Evolutionary conservation across 352 stramenopile species (phyloP).

Genomic region (Phytophthora ohioensis): DNA sequence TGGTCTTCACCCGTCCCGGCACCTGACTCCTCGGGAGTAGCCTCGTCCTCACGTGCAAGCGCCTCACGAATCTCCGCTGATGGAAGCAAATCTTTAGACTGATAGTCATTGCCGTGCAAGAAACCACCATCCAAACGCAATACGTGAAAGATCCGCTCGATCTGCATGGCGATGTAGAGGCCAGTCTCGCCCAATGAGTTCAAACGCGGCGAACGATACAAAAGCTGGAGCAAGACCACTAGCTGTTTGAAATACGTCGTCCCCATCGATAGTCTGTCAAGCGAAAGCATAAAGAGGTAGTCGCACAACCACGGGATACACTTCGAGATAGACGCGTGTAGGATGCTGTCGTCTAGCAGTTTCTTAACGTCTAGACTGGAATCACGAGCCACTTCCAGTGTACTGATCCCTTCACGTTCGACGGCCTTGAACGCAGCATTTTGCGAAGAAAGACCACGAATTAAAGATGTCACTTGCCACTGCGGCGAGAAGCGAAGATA

Average conservation of each 20-base stretch:
- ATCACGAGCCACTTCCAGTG: constrained; percentile 46
- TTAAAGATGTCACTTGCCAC: constrained; percentile 58
- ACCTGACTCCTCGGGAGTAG: constrained; percentile 8
- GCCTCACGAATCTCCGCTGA: constrained; percentile 20
- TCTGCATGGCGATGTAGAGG: constrained; percentile 65
- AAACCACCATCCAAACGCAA: constrained; percentile 42
- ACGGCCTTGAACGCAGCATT: constrained; percentile 64
- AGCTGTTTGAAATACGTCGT: constrained; percentile 66
- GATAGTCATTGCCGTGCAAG: constrained; percentile 20
- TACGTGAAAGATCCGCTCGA: constrained; percentile 64
- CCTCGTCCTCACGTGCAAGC: constrained; percentile 20
- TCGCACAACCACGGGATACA: constrained; percentile 74
- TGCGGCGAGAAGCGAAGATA: constrained; percentile 72
- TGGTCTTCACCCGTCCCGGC: constrained; percentile 38
- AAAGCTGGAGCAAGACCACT: constrained; percentile 46
- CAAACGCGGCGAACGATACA: constrained; percentile 60
- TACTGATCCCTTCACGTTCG: constrained; percentile 58
- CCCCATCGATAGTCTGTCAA: constrained; percentile 55
- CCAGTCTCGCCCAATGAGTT: constrained; percentile 60
- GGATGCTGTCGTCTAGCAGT: constrained; percentile 56
- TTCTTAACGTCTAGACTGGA: constrained; percentile 55
- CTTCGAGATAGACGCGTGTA: constrained; percentile 52
- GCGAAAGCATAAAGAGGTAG: constrained; percentile 68
- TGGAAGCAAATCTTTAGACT: constrained; percentile 29
- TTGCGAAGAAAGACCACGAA: constrained; percentile 37